Evolutionary conservation across 108 stramenopile genomes (phyloP).

Genomic region (Cylindrotheca closterium): DNA sequence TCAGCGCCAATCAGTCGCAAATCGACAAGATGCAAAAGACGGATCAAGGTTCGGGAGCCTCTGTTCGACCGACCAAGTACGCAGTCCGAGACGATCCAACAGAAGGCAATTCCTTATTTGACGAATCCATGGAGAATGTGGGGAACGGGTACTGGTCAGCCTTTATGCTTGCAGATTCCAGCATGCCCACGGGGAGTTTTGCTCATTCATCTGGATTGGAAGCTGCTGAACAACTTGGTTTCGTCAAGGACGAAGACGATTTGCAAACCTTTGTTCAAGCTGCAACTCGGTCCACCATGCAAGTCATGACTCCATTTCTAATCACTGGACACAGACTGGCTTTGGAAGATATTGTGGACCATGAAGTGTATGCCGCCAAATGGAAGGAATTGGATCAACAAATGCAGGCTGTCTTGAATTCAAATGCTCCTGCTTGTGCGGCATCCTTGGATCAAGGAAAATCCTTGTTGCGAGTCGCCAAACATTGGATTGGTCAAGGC

Average conservation of each 20-base stretch:
- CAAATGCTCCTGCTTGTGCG: constrained; percentile 65
- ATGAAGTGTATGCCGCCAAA: background rate
- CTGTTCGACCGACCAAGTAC: constrained; percentile 7
- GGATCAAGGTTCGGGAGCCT: background rate
- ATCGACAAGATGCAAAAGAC: constrained; percentile 2
- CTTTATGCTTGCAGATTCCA: constrained; percentile 69
- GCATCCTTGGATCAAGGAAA: constrained; percentile 82
- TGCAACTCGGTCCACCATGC: constrained; percentile 58
- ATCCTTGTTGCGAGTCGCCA: constrained; percentile 63
- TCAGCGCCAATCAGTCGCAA: constrained; percentile 26
- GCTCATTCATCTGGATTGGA: constrained; percentile 86
- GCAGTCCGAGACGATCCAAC: background rate
- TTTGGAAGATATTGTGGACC: background rate
- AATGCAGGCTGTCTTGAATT: constrained; percentile 45
- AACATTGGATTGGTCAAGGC: constrained; percentile 38
- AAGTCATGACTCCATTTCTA: constrained; percentile 57
- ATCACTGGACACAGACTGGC: constrained; percentile 39
- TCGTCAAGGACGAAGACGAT: constrained; percentile 30
- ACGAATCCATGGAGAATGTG: background rate
- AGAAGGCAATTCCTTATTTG: background rate
- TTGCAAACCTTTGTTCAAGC: constrained; percentile 50
- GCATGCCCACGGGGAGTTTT: constrained; percentile 80
- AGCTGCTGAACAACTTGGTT: constrained; percentile 71
- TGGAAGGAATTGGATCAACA: constrained; percentile 53
- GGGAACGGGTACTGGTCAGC: constrained; percentile 33